Conservation (phyloP, 495 filamentous ascomycete genomes). For the Aspergillus bridgeri region DNA sequence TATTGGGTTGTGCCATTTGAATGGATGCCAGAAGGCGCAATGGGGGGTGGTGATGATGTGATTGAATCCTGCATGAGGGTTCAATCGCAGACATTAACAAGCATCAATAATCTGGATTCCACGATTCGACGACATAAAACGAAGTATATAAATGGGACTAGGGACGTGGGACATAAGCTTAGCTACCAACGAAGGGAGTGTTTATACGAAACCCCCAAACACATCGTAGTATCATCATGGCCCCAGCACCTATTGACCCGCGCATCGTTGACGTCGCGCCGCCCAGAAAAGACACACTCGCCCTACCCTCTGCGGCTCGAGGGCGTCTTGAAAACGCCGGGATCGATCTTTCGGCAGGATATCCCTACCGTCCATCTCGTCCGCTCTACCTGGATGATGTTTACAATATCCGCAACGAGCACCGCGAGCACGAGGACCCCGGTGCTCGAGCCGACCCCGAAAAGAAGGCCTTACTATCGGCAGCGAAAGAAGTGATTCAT, state of each 20-base stretch:
- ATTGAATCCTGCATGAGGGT: slow-evolving; percentile 22
- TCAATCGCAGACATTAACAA: neutral
- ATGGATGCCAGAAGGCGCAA: slow-evolving; percentile 18
- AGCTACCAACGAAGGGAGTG: neutral
- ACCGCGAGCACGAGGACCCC: slow-evolving; percentile 57
- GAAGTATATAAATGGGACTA: slow-evolving; percentile 10
- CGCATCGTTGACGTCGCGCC: slow-evolving; percentile 57
- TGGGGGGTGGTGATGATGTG: slow-evolving; percentile 35
- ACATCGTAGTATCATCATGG: no score
- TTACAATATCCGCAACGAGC: slow-evolving; percentile 56
- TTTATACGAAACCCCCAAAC: no score
- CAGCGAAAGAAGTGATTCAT: slow-evolving; percentile 62
- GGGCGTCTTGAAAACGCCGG: slow-evolving; percentile 59
- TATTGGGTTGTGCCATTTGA: neutral
- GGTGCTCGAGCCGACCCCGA: slow-evolving; percentile 63
- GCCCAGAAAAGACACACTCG: slow-evolving; percentile 60
- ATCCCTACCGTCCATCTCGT: slow-evolving; percentile 62
- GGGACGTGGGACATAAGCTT: neutral
- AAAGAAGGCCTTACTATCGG: slow-evolving; percentile 61
- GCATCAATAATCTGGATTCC: neutral
- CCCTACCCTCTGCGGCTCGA: slow-evolving; percentile 50
- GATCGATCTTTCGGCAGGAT: slow-evolving; percentile 61
- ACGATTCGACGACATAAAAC: neutral
- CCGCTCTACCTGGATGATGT: slow-evolving; percentile 67
- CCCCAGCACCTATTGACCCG: slow-evolving; percentile 52